Percentiles rank a stretch among this genome's conserved stretches.
Conservation (phyloP, 495 filamentous ascomycete species). For the Aspergillus incahuasiensis region DNA sequence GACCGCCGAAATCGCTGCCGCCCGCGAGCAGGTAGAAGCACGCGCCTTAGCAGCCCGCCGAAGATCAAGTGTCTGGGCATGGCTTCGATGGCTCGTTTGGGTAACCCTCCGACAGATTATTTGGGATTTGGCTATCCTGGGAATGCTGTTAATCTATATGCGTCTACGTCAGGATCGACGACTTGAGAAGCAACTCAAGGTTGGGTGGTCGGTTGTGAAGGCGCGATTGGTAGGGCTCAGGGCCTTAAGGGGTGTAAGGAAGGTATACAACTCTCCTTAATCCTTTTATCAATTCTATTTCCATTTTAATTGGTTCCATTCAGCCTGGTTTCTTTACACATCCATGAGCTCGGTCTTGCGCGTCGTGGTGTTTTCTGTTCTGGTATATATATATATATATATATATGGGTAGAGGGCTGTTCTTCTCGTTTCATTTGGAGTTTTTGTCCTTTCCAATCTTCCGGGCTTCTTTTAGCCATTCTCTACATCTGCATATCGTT, state of each 20-base stretch:
- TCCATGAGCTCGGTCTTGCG: background rate
- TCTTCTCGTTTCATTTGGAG: constrained; percentile 3
- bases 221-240: constrained; percentile 52
- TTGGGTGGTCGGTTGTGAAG: constrained; percentile 57
- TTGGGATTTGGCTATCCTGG: constrained; percentile 65
- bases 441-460: background rate
- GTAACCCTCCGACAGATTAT: constrained; percentile 65
- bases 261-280: constrained; percentile 25
- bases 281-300: background rate
- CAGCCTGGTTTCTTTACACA: background rate
- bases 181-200: constrained; percentile 69
- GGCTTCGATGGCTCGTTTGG: constrained; percentile 69
- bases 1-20: constrained; percentile 88
- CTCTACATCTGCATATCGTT: background rate
- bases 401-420: constrained; percentile 2
- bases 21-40: constrained; percentile 84
- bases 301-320: background rate
- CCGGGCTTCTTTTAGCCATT: background rate
- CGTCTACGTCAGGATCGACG: constrained; percentile 68
- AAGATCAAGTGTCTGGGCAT: constrained; percentile 57
- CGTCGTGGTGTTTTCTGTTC: background rate
- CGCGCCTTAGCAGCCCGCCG: constrained; percentile 35
- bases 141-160: constrained; percentile 72
- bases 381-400: constrained; percentile 11
- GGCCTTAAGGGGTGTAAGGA: constrained; percentile 21